Conservation (phyloP, 345 rosid species). For the Brassica incana region DNA sequence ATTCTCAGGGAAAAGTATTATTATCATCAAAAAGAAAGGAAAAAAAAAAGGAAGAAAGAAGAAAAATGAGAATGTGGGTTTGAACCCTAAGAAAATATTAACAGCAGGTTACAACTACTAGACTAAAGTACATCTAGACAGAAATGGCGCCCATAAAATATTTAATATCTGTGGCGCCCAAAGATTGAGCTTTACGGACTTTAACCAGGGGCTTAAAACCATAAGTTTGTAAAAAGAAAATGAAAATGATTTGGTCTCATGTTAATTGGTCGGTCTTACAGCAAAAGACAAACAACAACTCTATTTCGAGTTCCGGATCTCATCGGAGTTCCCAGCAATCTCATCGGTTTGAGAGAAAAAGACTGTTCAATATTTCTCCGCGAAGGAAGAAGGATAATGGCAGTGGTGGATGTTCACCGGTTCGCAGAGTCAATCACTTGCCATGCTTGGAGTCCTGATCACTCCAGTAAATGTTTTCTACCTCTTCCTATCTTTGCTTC, state of each 20-base stretch:
- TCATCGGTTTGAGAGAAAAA: slow-evolving; percentile 1
- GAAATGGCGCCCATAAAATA: no score
- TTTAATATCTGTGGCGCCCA: no score
- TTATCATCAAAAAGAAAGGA: no score
- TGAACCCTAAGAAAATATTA: no score
- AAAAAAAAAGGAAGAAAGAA: no score
- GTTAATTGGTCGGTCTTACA: neutral
- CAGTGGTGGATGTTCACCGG: slow-evolving; percentile 68
- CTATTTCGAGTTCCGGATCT: slow-evolving; percentile 31
- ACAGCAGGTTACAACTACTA: no score
- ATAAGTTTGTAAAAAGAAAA: neutral
- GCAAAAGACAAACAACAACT: slow-evolving; percentile 21
- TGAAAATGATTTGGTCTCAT: slow-evolving; percentile 11
- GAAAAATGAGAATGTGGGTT: no score
- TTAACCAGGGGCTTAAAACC: no score
- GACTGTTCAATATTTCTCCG: slow-evolving; percentile 20
- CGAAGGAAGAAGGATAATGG: slow-evolving; percentile 49
- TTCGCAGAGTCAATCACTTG: slow-evolving; percentile 84
- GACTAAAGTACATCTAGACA: no score
- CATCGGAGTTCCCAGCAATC: slow-evolving; percentile 26
- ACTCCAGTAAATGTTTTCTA: slow-evolving; percentile 51
- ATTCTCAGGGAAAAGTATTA: no score
- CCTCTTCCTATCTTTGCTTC: neutral
- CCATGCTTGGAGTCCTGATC: slow-evolving; percentile 98
- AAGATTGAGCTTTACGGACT: no score